Evolutionary conservation across 805 yeast genomes (phyloP), one percentile per base, ranked within the genome.

Genomic region (Ogataea corticis): DNA sequence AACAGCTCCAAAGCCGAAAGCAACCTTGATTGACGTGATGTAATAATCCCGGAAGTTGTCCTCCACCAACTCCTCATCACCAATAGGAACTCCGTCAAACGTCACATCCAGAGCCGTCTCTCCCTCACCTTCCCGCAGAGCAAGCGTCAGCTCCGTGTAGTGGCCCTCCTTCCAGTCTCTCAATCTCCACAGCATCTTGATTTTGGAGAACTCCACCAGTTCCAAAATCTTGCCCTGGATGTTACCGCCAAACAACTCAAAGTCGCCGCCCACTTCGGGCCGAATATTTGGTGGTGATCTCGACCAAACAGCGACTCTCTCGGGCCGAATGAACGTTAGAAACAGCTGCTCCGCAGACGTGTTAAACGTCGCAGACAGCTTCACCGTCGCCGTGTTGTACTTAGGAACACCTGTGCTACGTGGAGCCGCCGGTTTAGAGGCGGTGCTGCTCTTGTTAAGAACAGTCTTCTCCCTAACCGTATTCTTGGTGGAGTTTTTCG

Each of bases 1-100:
- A 12, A 89, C 95, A n/a, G 94, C 87, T 14, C 98, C 98, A 65
- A 87, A 91, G 1, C 99, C 99, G 67, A 94, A 94, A 0, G 97
- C 85, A 34, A 88, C 63, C 70, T 90, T 94, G 61, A 94, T 92
- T 6, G 96, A 80, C 67, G 85, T 83, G 41, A 94, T 82, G 63
- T 94, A 94, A 68, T 90, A 87, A 50, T 87, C 89, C 58, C 89
- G 88, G 61, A 94, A 92, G 66, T 92, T 94, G 33, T 74, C 78
- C 59, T 82, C 80, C 32, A 87, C 96, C 57, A 85, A 68, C 58
- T 95, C 94, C 61, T 94, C 98, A 63, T 94, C 95, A 12, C 98
- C 99, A 32, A 92, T 75, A 14, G 99, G 99, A 40, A 94, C 85
- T 13, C 97, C 97, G 14, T 80, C 72, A 80, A 92, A 89, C 35